Base-by-base conservation (phyloP, 2,329 filamentous ascomycete genomes). In the Triangularia verruculosa region DNA sequence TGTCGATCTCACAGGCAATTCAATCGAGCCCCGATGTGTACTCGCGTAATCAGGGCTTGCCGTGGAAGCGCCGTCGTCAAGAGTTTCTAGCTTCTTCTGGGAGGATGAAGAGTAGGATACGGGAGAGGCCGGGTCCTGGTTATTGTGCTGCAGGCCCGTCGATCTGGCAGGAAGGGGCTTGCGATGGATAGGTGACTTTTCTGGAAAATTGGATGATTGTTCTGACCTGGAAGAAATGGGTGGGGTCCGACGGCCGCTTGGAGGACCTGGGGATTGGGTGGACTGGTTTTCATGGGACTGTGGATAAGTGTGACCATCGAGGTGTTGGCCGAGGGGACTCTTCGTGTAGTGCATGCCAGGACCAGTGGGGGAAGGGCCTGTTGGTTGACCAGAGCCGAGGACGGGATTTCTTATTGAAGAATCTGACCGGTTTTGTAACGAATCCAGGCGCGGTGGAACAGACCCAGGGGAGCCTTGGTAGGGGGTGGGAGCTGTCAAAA, bases 21-120 rank as follows among this genome's bases (percentile, higher is more conserved):
- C 51, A n/a, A 54, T 54, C 0, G 83, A 83, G 64, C 81, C 75
- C 67, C 79, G 76, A 28, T 79, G 81, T 20, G 87, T 89, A 75
- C 90, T 95, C 6, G 90, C 89, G 76, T 94, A 94, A 73, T 94
- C 90, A 0, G 91, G 90, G 25, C 89, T 89, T 12, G 82, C 80
- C 4, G 85, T 84, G 7, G 88, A 89, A 32, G 83, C 81, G 65
- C 91, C 88, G 64, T 90, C 89, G 64, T 85, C 82, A 51, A 80
- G 84, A 22, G 52, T 62, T 73, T 63, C 64, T 74, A 74, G 1
- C 77, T 78, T 59, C 75, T 72, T 28, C 77, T 76, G 22, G 79
- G 78, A 3, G 79, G 78, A 3, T 73, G 65, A 68, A n/a, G 69
- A 68, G 4, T 65, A 51, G 13, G 70, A 68, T 20, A 66, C 66